Base-by-base conservation (phyloP, 495 filamentous ascomycete genomes). In the Mycothermus thermophilus region DNA sequence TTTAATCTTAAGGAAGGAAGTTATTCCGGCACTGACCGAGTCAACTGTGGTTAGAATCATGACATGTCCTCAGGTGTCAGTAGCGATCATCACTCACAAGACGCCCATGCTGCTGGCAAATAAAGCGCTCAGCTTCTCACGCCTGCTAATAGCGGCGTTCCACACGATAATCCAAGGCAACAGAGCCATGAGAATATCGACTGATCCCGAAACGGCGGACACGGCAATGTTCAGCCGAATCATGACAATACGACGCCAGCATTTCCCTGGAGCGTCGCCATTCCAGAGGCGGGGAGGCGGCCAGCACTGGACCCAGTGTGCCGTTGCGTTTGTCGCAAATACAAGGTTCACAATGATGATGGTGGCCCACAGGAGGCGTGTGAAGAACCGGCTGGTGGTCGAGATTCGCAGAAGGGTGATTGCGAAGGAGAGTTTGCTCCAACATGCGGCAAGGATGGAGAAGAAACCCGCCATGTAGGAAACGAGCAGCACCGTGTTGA, bases 71-170 rank as follows among this genome's bases (percentile, higher is more conserved):
- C n/a, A n/a, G n/a, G n/a, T n/a, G n/a, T n/a, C n/a, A n/a, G n/a
- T n/a, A n/a, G n/a, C n/a, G n/a, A n/a, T n/a, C n/a, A n/a, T n/a
- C n/a, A 40, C 18, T 21, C 30, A 40, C 18, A 43, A 36, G 8
- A 48, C 28, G 6, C 53, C 55, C 41, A 57, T 45, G 20, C 51
- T 52, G 53, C 54, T 59, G 5, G 48, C 51, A 5, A 57, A 13
- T 8, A 39, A 40, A 10, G 49, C 46, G 3, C 52, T 47, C 34
- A 55, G 35, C 36, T 49, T 57, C 42, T 57, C 55, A 14, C 38
- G 42, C 16, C 24, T 46, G 20, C 38, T 38, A 35, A 55, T 43
- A 18, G 44, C 22, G 5, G 38, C 29, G 5, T 37, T 42, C 46
- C 46, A 47, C 0, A 59, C 35, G 11, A 57, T 44, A n/a, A 27